phyloP scores from a whole-genome alignment of 192 early-diverging fungal genomes.

The Umbelopsis isabellina region DNA sequence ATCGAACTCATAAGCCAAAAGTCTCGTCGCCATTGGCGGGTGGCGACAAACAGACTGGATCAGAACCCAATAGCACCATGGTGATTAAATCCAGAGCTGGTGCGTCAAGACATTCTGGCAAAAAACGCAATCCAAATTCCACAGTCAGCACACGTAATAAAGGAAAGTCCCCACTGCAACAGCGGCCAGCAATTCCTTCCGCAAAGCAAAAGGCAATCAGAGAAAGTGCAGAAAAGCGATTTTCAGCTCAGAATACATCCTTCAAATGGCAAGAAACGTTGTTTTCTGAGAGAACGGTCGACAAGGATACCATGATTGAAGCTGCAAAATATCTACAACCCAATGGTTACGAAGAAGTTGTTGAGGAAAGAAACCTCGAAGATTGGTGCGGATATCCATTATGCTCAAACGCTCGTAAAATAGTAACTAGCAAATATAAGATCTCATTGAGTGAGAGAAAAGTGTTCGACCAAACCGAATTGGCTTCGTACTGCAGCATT shows the following conservation, averaged over 20 bases:
- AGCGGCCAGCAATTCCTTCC: slow-evolving; percentile 19
- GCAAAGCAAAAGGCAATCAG: slow-evolving; percentile 32
- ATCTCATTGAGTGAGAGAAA: slow-evolving; percentile 75
- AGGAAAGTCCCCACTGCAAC: neutral
- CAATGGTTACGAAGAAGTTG: slow-evolving; percentile 65
- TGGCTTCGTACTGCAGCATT: slow-evolving; percentile 70
- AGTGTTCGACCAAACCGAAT: slow-evolving; percentile 75
- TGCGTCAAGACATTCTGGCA: neutral
- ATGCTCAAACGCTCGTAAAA: slow-evolving; percentile 53
- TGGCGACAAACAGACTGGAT: neutral
- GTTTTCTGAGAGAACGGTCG: slow-evolving; percentile 16
- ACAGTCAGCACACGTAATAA: neutral
- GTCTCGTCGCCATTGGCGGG: neutral
- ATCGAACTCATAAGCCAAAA: neutral
- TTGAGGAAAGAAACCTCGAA: slow-evolving; percentile 72
- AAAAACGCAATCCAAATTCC: neutral
- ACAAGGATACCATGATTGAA: slow-evolving; percentile 6
- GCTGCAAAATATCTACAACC: slow-evolving; percentile 69
- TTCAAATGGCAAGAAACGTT: slow-evolving; percentile 43
- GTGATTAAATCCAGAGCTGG: neutral
- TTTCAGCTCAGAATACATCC: slow-evolving; percentile 25
- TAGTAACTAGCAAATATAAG: slow-evolving; percentile 59
- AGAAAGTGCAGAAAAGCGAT: slow-evolving; percentile 35
- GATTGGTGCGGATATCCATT: slow-evolving; percentile 85
- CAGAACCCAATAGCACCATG: neutral